These are phyloP conservation scores for Brassica carinata DNA, from an alignment of 345 rosid species.

Conservation along the genomic window DNA sequence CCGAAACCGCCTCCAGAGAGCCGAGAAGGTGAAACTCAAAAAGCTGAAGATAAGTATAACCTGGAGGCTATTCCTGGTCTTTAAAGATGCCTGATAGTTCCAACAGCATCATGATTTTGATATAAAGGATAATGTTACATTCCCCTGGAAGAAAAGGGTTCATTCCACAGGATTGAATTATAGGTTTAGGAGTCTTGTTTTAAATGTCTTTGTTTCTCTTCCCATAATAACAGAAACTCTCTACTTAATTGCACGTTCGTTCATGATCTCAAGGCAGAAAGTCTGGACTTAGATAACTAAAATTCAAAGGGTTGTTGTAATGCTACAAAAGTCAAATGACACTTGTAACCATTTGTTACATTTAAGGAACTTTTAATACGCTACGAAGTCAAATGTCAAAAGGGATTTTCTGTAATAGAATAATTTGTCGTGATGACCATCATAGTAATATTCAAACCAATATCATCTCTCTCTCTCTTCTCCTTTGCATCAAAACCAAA, in stretches of 20 bases:
- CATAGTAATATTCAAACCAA: not conserved
- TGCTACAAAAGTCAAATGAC: not conserved
- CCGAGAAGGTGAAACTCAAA: slow-evolving; percentile 50
- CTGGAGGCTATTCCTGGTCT: slow-evolving; percentile 96
- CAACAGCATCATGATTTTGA: slow-evolving; percentile 28
- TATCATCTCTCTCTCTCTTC: not conserved
- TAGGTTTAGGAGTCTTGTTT: slow-evolving; percentile 10
- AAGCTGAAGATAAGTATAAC: slow-evolving; percentile 67
- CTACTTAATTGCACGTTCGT: slow-evolving; percentile 8
- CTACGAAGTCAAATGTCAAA: not conserved
- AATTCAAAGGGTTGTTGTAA: too few species aligned
- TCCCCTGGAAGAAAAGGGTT: slow-evolving; percentile 8
- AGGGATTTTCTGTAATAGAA: not conserved
- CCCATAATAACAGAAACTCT: slow-evolving; percentile 13
- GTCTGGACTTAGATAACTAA: not conserved
- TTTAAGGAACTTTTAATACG: not conserved
- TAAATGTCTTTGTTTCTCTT: slow-evolving; percentile 3
- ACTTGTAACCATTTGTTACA: not conserved
- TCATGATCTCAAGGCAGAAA: not conserved
- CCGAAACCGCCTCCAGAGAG: slow-evolving; percentile 53
- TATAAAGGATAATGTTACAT: not conserved
- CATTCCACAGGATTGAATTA: slow-evolving; percentile 21
- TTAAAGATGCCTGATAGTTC: slow-evolving; percentile 26
- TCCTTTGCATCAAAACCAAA: not conserved
- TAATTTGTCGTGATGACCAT: not conserved